Conservation (phyloP, 1,139 yeast genomes). For the Zygoascus hellenicus region DNA sequence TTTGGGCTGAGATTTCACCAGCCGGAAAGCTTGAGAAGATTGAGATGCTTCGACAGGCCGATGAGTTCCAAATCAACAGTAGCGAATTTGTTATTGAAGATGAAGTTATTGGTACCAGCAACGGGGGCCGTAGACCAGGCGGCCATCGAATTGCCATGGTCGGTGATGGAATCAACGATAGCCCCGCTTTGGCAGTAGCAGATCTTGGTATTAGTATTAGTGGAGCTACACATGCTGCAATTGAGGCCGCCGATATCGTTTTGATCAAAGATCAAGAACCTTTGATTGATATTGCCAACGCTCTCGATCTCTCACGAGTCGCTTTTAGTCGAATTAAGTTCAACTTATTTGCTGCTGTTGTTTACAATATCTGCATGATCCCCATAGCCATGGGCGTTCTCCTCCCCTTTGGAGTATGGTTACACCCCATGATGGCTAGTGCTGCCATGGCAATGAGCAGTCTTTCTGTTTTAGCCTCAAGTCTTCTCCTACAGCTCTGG, state of each 20-base stretch:
- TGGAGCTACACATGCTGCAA: conserved; percentile 92
- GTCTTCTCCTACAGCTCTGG: conserved; percentile 53
- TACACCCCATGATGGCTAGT: conserved; percentile 85
- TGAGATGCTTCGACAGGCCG: conserved; percentile 45
- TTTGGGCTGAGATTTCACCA: conserved; percentile 76
- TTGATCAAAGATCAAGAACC: conserved; percentile 42
- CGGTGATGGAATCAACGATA: conserved; percentile 96
- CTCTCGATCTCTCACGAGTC: conserved; percentile 62
- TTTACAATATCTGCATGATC: conserved; percentile 81
- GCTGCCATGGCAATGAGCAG: conserved; percentile 92
- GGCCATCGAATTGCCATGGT: conserved; percentile 60
- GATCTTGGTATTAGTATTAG: conserved; percentile 88
- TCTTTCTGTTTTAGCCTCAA: conserved; percentile 78
- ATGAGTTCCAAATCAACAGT: conserved; percentile 14
- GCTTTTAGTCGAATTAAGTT: conserved; percentile 72
- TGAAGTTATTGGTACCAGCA: background rate
- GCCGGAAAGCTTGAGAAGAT: conserved; percentile 68
- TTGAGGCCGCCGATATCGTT: conserved; percentile 94
- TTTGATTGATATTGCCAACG: conserved; percentile 61
- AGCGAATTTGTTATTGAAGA: conserved; percentile 9
- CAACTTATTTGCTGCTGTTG: conserved; percentile 79
- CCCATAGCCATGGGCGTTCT: conserved; percentile 94
- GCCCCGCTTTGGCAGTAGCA: conserved; percentile 88
- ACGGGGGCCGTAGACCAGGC: background rate
- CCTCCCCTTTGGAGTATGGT: conserved; percentile 72